Percentiles rank a stretch among this genome's conserved stretches.
These are phyloP conservation scores for Penicillium ochrochloron DNA, from an alignment of 495 filamentous ascomycete species.

Conservation along the genomic window DNA sequence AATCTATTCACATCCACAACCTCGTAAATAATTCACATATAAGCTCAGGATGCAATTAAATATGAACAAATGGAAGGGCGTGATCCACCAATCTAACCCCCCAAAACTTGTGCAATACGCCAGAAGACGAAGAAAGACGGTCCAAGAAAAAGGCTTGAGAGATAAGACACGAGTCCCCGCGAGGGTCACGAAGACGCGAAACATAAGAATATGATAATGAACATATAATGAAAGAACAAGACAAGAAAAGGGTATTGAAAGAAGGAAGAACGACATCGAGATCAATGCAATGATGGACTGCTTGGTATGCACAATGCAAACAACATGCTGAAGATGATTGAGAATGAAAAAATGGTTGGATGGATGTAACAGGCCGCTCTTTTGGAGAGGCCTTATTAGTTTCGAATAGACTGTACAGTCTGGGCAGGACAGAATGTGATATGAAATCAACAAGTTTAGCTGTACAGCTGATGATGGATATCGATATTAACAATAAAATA, in stretches of 20 bases:
- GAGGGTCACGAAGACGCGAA: not conserved
- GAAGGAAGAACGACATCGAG: slow-evolving; percentile 8
- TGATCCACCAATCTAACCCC: slow-evolving; percentile 14
- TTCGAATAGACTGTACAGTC: not conserved
- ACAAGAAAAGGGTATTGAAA: slow-evolving; percentile 28
- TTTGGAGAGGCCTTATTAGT: not conserved
- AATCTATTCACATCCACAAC: slow-evolving; percentile 2
- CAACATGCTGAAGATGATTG: slow-evolving; percentile 5
- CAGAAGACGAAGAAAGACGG: not conserved
- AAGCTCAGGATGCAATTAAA: slow-evolving; percentile 23
- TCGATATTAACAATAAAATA: slow-evolving; percentile 4
- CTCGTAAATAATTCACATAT: slow-evolving; percentile 18
- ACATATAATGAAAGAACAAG: slow-evolving; percentile 8
- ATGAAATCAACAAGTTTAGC: not conserved
- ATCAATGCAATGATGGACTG: not conserved
- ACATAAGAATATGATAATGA: slow-evolving; percentile 1
- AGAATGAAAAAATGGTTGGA: not conserved
- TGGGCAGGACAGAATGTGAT: not conserved
- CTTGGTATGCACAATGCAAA: not conserved
- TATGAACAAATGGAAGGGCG: slow-evolving; percentile 18
- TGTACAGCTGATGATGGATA: not conserved
- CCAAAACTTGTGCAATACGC: not conserved
- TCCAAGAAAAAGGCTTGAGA: slow-evolving; percentile 1
- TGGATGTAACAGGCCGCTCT: not conserved
- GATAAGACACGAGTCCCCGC: not conserved